Evolutionary conservation across 768 basidiomycete genomes (phyloP).

Genomic region (Pleurotus platypus): DNA sequence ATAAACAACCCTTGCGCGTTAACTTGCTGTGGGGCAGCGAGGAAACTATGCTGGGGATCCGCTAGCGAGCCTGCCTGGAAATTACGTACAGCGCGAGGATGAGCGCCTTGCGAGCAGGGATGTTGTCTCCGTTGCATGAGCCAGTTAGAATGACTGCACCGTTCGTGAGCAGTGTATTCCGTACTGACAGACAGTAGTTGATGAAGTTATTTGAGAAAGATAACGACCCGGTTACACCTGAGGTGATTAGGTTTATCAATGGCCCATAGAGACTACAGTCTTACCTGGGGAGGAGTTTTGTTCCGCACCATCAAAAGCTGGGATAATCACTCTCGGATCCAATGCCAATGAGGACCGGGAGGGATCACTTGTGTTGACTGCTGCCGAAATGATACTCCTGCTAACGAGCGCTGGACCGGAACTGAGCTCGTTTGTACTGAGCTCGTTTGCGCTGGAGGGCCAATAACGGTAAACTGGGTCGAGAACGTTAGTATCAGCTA

Average conservation of each 20-base stretch:
- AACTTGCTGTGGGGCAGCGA: conserved; percentile 53
- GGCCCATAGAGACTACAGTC: no score
- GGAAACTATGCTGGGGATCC: conserved; percentile 50
- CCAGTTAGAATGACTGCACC: conserved; percentile 48
- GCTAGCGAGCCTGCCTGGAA: conserved; percentile 37
- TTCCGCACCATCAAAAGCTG: neutral
- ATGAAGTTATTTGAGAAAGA: conserved; percentile 62
- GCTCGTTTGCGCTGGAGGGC: no score
- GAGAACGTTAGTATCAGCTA: conserved; percentile 11
- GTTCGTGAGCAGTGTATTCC: conserved; percentile 48
- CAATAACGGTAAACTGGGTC: no score
- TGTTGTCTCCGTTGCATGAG: conserved; percentile 47
- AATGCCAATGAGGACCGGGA: neutral
- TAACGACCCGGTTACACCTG: conserved; percentile 47
- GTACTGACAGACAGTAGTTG: conserved; percentile 45
- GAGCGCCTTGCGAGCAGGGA: conserved; percentile 44
- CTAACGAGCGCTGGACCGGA: neutral
- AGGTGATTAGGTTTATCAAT: no score
- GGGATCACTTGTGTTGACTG: neutral
- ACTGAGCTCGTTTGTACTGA: conserved; percentile 19
- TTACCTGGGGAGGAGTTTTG: neutral
- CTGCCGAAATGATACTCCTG: neutral
- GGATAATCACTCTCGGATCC: neutral
- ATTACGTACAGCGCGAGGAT: conserved; percentile 40
- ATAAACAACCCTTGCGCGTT: conserved; percentile 47